Conservation (phyloP, 352 stramenopile species). For the Pilasporangium apinafurcum region DNA sequence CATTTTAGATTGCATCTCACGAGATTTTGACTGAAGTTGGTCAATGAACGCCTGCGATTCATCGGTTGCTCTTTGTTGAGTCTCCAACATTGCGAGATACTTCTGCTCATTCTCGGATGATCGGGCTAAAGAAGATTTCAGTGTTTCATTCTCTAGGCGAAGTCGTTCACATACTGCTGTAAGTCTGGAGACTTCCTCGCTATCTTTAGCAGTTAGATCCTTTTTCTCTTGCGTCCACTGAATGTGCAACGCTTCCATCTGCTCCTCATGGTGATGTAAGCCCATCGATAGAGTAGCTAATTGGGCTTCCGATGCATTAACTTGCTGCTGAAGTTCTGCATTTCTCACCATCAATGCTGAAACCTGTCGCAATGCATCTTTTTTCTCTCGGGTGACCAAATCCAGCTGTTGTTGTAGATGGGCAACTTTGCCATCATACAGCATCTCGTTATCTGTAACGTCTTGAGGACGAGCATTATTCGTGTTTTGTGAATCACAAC, state of each 20-base stretch:
- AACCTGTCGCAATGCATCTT: too few relatives aligned
- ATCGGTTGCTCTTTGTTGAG: constrained; percentile 9
- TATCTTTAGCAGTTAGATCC: constrained; percentile 30
- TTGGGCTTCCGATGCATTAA: constrained; percentile 9
- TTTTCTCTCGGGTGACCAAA: too few relatives aligned
- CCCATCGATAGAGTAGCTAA: constrained; percentile 28
- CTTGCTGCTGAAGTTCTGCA: constrained; percentile 2
- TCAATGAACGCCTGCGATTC: constrained; percentile 22
- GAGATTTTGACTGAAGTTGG: constrained; percentile 27
- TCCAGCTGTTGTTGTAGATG: too few relatives aligned
- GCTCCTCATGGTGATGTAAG: constrained; percentile 41
- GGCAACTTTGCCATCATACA: too few relatives aligned
- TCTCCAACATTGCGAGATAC: constrained; percentile 13
- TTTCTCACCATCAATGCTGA: too few relatives aligned
- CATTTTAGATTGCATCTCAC: constrained; percentile 16
- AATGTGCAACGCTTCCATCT: constrained; percentile 39
- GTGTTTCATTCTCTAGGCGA: constrained; percentile 23
- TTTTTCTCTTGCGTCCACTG: constrained; percentile 70
- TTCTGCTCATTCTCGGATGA: constrained; percentile 29
- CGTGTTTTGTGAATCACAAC: not conserved
- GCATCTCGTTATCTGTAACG: too few relatives aligned
- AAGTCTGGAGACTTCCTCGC: constrained; percentile 19
- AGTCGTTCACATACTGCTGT: constrained; percentile 31
- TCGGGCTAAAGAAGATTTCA: constrained; percentile 21
- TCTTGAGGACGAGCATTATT: not conserved